Evolutionary conservation across 345 rosid species (phyloP).

Genomic region (Laguncularia racemosa): DNA sequence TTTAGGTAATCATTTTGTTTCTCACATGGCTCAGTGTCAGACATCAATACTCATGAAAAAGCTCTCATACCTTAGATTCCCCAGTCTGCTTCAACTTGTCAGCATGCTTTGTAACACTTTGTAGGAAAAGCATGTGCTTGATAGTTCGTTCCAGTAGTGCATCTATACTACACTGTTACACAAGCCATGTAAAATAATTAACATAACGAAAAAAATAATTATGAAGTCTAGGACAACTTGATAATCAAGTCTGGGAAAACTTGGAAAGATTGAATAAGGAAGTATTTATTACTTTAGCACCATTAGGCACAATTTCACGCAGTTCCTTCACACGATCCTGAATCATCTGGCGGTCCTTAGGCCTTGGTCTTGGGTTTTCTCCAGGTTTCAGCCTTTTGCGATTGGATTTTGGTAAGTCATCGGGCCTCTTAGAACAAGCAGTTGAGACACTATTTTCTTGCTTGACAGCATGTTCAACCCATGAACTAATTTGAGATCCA

Average conservation of each 20-base stretch:
- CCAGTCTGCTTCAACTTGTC: conserved; percentile 82
- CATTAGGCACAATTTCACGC: conserved; percentile 94
- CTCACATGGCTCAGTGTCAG: neutral
- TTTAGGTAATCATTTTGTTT: too few species aligned
- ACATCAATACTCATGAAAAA: neutral
- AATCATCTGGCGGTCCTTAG: conserved; percentile 98
- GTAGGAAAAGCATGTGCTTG: conserved; percentile 99
- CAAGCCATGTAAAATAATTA: conserved; percentile 8
- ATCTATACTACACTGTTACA: conserved; percentile 95
- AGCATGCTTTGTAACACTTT: conserved; percentile 87
- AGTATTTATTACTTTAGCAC: conserved; percentile 71
- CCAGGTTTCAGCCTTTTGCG: conserved; percentile 91
- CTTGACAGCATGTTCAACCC: conserved; percentile 60
- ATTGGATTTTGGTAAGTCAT: conserved; percentile 51
- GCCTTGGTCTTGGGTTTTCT: conserved; percentile 93
- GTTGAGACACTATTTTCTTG: conserved; percentile 49
- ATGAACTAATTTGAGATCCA: conserved; percentile 83
- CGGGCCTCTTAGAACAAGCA: conserved; percentile 59
- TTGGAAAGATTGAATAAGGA: neutral
- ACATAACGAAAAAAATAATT: conserved; percentile 8
- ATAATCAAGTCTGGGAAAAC: neutral
- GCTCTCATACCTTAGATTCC: conserved; percentile 62
- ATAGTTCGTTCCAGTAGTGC: conserved; percentile 88
- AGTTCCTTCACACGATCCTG: conserved; percentile 98
- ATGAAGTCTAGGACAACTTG: neutral